Evolutionary conservation across 805 yeast species (phyloP).

Genomic region (Nakazawaea ishiwadae): DNA sequence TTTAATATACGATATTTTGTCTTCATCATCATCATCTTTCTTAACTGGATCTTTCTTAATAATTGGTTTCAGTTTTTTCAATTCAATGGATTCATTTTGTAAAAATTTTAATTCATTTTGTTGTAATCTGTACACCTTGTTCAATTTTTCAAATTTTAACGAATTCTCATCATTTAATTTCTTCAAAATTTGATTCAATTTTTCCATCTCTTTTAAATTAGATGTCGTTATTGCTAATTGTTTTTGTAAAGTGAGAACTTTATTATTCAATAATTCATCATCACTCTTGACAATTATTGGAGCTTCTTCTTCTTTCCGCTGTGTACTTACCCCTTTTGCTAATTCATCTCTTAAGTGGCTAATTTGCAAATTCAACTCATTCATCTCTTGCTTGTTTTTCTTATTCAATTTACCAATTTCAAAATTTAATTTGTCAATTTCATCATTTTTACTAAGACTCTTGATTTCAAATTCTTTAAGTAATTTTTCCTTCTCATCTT

Average conservation of each 20-base stretch:
- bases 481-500: constrained; percentile 48
- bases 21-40: constrained; percentile 25
- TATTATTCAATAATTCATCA: constrained; percentile 4
- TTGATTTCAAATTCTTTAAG: constrained; percentile 53
- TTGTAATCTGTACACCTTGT: constrained; percentile 66
- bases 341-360: constrained; percentile 24
- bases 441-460: constrained; percentile 49
- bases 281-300: too few species aligned
- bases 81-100: constrained; percentile 15
- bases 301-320: background rate
- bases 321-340: constrained; percentile 18
- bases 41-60: constrained; percentile 1
- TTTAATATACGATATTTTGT: constrained; percentile 72
- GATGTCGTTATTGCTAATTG: constrained; percentile 47
- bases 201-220: constrained; percentile 53
- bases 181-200: constrained; percentile 47
- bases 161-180: constrained; percentile 62
- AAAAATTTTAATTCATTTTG: constrained; percentile 43
- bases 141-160: constrained; percentile 60
- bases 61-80: constrained; percentile 10
- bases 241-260: constrained; percentile 27
- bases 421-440: constrained; percentile 54
- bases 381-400: constrained; percentile 61
- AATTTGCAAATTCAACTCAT: constrained; percentile 49
- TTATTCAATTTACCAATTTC: constrained; percentile 44